Evolutionary conservation across 257 asterid genomes (phyloP), one percentile per base, ranked within the genome.

Genomic region (Anisodus acutangulus): DNA sequence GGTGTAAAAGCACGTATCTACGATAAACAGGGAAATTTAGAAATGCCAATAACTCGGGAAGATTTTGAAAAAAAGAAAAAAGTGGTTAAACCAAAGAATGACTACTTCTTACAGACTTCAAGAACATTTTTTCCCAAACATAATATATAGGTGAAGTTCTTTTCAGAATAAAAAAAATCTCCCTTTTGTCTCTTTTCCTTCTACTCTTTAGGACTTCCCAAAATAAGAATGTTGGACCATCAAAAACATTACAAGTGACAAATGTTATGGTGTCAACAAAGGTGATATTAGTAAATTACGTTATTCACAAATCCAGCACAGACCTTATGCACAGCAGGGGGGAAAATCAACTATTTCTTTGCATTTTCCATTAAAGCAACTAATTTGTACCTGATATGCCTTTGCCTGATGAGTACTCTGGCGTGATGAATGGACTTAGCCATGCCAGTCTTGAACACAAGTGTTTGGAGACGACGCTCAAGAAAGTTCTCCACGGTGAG

Each of bases 391-490:
- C 76, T 68, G 51, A 68, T 68, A 37, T 68, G 76, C 51, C 76
- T 68, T 68, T 68, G 76, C 26, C 76, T 70, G 31, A 70, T 70
- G 54, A 70, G 78, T 31, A 70, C 78, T 70, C 78, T 70, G 10
- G 78, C 78, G 16, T 70, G 78, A 39, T 70, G 78, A 17, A 70
- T 70, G 8, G 78, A 70, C 78, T 70, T 70, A 8, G 78, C 78
- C 78, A 70, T 70, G 54, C 78, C 78, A 43, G 78, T 70, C 78
- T 70, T 70, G 35, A 70, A 70, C 4, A 70, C 78, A 0, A 70
- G 78, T 16, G 54, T 70, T 70, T 70, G 78, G 15, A 70, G 78
- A 70, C 78, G 78, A 41, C 78, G 78, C 78, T 70, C 78, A 70
- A 70, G 78, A 39, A 70, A 70, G 78, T 70, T 70, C 78, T 70